Evolutionary conservation across 2,329 filamentous ascomycete genomes (phyloP).

Genomic region (Apiospora pterosperma): DNA sequence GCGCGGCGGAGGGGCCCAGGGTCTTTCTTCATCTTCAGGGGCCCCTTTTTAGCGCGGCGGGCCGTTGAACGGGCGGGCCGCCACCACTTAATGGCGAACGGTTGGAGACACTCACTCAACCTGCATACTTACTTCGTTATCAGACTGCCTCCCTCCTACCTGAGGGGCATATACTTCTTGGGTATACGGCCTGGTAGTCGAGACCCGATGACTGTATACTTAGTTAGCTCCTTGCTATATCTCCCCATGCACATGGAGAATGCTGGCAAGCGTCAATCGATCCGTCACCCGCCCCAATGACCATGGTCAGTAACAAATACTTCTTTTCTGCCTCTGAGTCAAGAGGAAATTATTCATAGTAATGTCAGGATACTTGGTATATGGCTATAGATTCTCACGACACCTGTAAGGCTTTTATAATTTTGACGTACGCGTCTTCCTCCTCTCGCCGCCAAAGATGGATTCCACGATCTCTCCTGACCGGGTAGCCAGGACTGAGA

Average conservation of each 20-base stretch:
- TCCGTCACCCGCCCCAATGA: no score
- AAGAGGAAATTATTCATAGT: not conserved
- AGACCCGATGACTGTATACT: no score
- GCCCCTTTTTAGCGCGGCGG: not conserved
- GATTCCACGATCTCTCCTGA: slow-evolving; percentile 76
- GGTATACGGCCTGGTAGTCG: no score
- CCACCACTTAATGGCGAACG: not conserved
- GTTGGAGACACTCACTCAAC: not conserved
- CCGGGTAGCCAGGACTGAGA: slow-evolving; percentile 73
- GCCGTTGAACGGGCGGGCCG: not conserved
- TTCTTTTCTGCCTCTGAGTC: no score
- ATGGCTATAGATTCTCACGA: not conserved
- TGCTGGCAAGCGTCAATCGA: no score
- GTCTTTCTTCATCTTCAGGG: not conserved
- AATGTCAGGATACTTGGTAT: not conserved
- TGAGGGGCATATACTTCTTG: no score
- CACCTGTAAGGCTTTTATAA: not conserved
- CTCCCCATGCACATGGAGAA: no score
- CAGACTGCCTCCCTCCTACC: no score
- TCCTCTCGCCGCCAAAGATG: slow-evolving; percentile 54
- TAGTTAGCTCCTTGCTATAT: no score
- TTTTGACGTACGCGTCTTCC: not conserved
- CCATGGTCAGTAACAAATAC: not conserved
- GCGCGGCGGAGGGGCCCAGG: not conserved
- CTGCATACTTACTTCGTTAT: not conserved